These are phyloP conservation scores for Yamadazyma phyllophila DNA, from an alignment of 805 yeast genomes.

Conservation along the genomic window DNA sequence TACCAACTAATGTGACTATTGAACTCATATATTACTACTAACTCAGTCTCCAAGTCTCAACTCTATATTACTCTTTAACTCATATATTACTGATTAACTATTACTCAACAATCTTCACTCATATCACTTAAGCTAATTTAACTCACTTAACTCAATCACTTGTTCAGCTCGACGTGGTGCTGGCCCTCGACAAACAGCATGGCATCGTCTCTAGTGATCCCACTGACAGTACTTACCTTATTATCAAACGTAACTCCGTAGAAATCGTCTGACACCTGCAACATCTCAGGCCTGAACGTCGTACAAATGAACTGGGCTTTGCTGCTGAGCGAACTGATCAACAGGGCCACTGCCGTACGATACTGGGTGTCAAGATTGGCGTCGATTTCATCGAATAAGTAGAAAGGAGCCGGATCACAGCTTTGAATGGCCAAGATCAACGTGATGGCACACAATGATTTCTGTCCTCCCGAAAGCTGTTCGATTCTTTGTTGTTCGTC, in stretches of 20 bases:
- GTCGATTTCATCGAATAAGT: constrained; percentile 93
- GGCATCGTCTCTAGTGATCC: constrained; percentile 71
- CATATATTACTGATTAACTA: neutral
- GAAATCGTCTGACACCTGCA: constrained; percentile 80
- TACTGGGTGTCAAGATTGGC: constrained; percentile 93
- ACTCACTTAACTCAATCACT: too few relatives aligned
- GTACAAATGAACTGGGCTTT: constrained; percentile 93
- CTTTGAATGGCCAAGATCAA: constrained; percentile 89
- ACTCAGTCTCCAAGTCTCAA: too few relatives aligned
- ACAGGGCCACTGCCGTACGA: constrained; percentile 78
- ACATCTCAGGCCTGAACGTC: constrained; percentile 91
- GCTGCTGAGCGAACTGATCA: constrained; percentile 62
- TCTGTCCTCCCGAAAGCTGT: constrained; percentile 95
- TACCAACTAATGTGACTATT: too few relatives aligned
- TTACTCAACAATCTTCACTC: too few relatives aligned
- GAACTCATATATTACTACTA: too few relatives aligned
- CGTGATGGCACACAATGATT: constrained; percentile 94
- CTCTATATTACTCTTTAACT: too few relatives aligned
- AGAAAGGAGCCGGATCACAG: constrained; percentile 97
- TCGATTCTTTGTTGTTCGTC: constrained; percentile 87
- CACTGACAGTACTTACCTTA: constrained; percentile 75
- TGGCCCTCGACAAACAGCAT: constrained; percentile 79
- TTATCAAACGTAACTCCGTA: constrained; percentile 84
- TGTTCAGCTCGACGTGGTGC: constrained; percentile 10
- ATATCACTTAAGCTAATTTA: too few relatives aligned